A percentile compares a stretch with the other conserved stretches of the same genome.
Conservation (phyloP, 192 early-diverging fungal species). For the Bifiguratus adelaidae region DNA sequence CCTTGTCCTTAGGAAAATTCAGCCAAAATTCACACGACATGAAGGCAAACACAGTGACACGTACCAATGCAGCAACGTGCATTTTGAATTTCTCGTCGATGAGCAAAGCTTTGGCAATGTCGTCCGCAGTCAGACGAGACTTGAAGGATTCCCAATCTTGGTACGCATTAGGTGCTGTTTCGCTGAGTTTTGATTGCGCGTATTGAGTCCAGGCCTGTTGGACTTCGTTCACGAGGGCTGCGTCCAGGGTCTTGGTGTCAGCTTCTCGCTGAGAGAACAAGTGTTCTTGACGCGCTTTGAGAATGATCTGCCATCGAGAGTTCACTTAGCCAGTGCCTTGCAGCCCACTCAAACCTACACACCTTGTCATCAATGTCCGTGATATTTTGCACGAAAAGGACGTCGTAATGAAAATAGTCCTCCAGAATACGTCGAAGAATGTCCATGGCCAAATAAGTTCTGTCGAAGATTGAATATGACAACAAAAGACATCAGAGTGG, state of each 20-base stretch:
- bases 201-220: conserved; percentile 51
- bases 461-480: conserved; percentile 16
- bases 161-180: conserved; percentile 26
- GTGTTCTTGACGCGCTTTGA: conserved; percentile 77
- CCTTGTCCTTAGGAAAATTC: conserved; percentile 19
- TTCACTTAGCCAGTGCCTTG: neutral
- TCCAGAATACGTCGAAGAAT: conserved; percentile 88
- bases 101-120: conserved; percentile 19
- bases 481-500: too few relatives aligned
- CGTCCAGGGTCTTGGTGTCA: conserved; percentile 19
- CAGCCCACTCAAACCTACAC: neutral
- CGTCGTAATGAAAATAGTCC: conserved; percentile 93
- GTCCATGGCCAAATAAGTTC: conserved; percentile 88
- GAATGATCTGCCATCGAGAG: conserved; percentile 54
- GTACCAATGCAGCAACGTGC: conserved; percentile 59
- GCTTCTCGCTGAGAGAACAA: conserved; percentile 52
- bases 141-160: conserved; percentile 48
- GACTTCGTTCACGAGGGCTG: conserved; percentile 42
- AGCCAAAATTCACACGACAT: too few relatives aligned
- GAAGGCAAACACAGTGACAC: too few relatives aligned
- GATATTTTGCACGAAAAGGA: conserved; percentile 92
- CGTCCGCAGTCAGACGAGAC: conserved; percentile 32
- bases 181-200: conserved; percentile 43
- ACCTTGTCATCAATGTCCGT: conserved; percentile 98
- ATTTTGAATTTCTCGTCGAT: conserved; percentile 60